These are phyloP conservation scores for Telfairia occidentalis DNA, from an alignment of 331 rosid genomes.

Conservation along the genomic window DNA sequence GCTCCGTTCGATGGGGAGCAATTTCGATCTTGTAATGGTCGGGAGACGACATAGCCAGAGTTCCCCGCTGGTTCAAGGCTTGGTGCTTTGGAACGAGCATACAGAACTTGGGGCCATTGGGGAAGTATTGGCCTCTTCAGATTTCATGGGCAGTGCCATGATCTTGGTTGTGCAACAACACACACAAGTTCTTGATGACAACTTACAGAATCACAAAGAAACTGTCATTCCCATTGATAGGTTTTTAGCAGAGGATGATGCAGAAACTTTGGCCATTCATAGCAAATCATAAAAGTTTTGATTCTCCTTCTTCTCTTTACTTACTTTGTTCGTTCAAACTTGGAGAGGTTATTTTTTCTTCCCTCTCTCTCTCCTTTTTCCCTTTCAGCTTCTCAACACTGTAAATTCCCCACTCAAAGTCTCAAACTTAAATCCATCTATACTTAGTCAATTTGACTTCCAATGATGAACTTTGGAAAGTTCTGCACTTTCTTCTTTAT, in stretches of 20 bases:
- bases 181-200: constrained; percentile 6
- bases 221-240: not conserved
- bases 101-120: constrained; percentile 25
- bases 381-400: not conserved
- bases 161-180: constrained; percentile 35
- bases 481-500: too few species aligned
- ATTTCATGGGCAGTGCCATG: constrained; percentile 17
- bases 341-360: not conserved
- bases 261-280: constrained; percentile 4
- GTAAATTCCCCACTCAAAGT: not conserved
- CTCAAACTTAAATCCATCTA: too few species aligned
- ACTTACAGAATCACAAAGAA: not conserved
- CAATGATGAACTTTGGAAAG: too few species aligned
- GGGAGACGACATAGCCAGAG: constrained; percentile 22
- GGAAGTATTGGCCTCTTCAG: constrained; percentile 19
- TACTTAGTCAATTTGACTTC: too few species aligned
- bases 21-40: constrained; percentile 22
- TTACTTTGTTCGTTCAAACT: not conserved
- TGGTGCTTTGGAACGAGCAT: constrained; percentile 10
- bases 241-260: not conserved
- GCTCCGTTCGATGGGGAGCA: constrained; percentile 18
- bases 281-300: not conserved
- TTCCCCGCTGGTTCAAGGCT: constrained; percentile 14
- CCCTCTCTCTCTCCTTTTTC: not conserved
- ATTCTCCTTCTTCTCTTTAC: not conserved